These are phyloP conservation scores for Pleurotus platypus DNA, from an alignment of 768 basidiomycete genomes.

Conservation along the genomic window DNA sequence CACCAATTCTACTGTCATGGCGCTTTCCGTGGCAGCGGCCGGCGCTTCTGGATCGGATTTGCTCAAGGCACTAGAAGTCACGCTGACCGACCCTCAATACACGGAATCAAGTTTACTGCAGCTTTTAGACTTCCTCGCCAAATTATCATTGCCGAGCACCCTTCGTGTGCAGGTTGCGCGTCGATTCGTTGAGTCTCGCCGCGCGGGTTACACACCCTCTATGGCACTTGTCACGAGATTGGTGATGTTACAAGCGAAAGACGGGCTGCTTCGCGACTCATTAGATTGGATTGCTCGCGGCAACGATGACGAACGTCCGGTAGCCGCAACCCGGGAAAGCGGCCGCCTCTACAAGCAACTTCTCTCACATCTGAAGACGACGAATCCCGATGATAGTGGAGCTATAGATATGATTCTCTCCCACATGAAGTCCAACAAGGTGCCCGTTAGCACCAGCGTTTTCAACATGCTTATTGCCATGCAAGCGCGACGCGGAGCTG, in stretches of 20 bases:
- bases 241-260: constrained; percentile 30
- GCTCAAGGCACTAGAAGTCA: constrained; percentile 13
- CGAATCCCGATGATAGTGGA: constrained; percentile 21
- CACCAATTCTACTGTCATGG: constrained; percentile 38
- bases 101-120: constrained; percentile 24
- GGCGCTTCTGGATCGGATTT: constrained; percentile 15
- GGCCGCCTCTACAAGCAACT: constrained; percentile 34
- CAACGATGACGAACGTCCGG: constrained; percentile 11
- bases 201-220: constrained; percentile 20
- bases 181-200: constrained; percentile 19
- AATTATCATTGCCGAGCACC: constrained; percentile 13
- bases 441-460: constrained; percentile 34
- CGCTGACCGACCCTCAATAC: constrained; percentile 21
- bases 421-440: constrained; percentile 33
- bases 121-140: constrained; percentile 19
- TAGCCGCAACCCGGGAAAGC: constrained; percentile 9
- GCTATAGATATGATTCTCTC: constrained; percentile 32
- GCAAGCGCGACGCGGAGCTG: constrained; percentile 27
- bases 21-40: constrained; percentile 24
- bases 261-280: constrained; percentile 26
- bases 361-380: constrained; percentile 31
- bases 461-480: constrained; percentile 47
- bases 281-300: constrained; percentile 21
- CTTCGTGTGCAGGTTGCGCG: constrained; percentile 15
- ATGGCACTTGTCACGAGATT: constrained; percentile 32